phyloP scores from a whole-genome alignment of 257 asterid genomes.

The Agastache rugosa region DNA sequence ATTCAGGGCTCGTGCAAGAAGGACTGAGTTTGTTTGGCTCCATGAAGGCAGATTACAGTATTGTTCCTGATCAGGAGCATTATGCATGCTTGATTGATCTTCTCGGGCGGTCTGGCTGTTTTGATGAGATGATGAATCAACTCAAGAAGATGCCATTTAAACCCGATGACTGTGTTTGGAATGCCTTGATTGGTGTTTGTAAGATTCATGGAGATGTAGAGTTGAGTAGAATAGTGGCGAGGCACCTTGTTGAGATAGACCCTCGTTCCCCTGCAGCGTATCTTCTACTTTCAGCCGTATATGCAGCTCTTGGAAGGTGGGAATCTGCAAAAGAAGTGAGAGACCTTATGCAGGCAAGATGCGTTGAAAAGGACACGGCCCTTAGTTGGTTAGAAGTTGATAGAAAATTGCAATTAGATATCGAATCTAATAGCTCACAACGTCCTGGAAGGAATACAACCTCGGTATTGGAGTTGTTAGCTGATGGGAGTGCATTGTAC shows the following conservation, averaged over 20 bases:
- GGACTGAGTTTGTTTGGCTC: slow-evolving; percentile 58
- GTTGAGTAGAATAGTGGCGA: slow-evolving; percentile 54
- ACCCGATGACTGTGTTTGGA: slow-evolving; percentile 63
- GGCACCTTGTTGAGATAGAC: slow-evolving; percentile 58
- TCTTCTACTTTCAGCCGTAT: slow-evolving; percentile 54
- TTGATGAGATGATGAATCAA: slow-evolving; percentile 54
- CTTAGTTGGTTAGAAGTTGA: slow-evolving; percentile 71
- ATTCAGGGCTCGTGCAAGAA: slow-evolving; percentile 61
- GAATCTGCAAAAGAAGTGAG: slow-evolving; percentile 59
- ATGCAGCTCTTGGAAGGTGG: slow-evolving; percentile 67
- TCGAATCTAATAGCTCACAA: slow-evolving; percentile 31
- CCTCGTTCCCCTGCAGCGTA: slow-evolving; percentile 53
- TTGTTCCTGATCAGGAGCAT: slow-evolving; percentile 62
- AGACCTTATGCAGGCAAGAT: slow-evolving; percentile 46
- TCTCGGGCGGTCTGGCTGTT: slow-evolving; percentile 60
- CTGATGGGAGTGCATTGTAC: slow-evolving; percentile 38
- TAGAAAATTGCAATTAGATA: slow-evolving; percentile 40
- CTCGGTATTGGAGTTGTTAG: slow-evolving; percentile 45
- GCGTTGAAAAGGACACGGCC: slow-evolving; percentile 42
- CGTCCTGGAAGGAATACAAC: slow-evolving; percentile 35
- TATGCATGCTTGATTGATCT: slow-evolving; percentile 69
- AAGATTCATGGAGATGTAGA: slow-evolving; percentile 59
- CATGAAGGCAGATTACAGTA: slow-evolving; percentile 49
- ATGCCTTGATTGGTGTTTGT: slow-evolving; percentile 64
- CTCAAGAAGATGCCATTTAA: slow-evolving; percentile 54